Evolutionary conservation across 1,284 basidiomycete genomes (phyloP).

Genomic region (Apiotrichum domesticum): DNA sequence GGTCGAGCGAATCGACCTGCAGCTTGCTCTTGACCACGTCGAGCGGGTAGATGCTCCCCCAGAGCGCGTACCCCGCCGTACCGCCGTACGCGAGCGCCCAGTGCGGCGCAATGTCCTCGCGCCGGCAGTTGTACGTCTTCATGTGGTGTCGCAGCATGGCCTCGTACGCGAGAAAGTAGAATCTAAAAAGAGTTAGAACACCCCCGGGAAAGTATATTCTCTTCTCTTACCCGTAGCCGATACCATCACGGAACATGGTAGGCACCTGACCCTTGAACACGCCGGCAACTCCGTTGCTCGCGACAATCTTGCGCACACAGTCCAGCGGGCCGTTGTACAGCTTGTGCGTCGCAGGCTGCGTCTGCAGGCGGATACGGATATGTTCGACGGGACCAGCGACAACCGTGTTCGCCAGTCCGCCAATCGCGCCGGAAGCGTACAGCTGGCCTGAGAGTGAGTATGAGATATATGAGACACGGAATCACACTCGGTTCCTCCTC

Average conservation of each 20-base stretch:
- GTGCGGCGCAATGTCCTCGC: slow-evolving; percentile 68
- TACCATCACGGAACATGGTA: slow-evolving; percentile 78
- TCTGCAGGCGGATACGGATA: slow-evolving; percentile 91
- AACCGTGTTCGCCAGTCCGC: slow-evolving; percentile 83
- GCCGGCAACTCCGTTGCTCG: slow-evolving; percentile 63
- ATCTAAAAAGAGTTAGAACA: slow-evolving; percentile 23
- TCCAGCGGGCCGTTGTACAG: slow-evolving; percentile 75
- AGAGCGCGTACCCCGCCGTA: slow-evolving; percentile 54
- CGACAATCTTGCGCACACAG: slow-evolving; percentile 73
- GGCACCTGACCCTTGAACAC: slow-evolving; percentile 90
- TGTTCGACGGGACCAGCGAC: slow-evolving; percentile 96
- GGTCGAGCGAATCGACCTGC: slow-evolving; percentile 84
- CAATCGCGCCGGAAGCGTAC: slow-evolving; percentile 69
- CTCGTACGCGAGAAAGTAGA: slow-evolving; percentile 92
- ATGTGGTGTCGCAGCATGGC: slow-evolving; percentile 81
- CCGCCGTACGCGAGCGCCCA: slow-evolving; percentile 80
- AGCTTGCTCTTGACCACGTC: slow-evolving; percentile 93
- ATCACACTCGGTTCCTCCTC: too few species aligned
- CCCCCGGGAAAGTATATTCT: background rate
- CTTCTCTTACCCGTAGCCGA: slow-evolving; percentile 63
- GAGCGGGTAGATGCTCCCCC: slow-evolving; percentile 68
- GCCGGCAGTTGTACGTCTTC: slow-evolving; percentile 58
- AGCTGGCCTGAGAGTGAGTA: slow-evolving; percentile 54
- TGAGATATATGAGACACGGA: too few species aligned
- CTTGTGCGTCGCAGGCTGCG: slow-evolving; percentile 65